Percentiles rank a stretch among this genome's conserved stretches.
phyloP scores from a whole-genome alignment of 2,329 filamentous ascomycete genomes.

The Pseudogymnoascus sp. region DNA sequence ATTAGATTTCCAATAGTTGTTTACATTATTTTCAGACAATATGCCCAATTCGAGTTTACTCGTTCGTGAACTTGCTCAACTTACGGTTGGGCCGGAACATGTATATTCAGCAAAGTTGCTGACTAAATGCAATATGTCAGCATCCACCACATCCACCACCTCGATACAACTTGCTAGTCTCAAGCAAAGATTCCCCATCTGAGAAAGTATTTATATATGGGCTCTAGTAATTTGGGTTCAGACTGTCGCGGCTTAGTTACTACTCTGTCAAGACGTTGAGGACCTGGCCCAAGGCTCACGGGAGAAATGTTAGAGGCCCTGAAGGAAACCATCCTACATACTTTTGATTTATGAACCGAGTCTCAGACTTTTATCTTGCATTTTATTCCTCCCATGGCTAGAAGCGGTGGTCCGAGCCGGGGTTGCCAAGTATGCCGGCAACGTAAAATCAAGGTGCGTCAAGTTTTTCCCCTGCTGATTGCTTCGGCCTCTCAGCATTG shows the following conservation, averaged over 20 bases:
- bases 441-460: slow-evolving; percentile 7
- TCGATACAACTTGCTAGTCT: neutral
- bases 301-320: neutral
- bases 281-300: neutral
- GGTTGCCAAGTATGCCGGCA: slow-evolving; percentile 11
- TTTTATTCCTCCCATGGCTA: neutral
- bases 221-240: neutral
- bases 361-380: neutral
- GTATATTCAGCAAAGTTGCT: neutral
- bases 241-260: neutral
- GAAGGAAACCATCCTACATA: neutral
- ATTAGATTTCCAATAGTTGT: neutral
- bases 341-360: neutral
- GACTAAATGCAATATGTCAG: neutral
- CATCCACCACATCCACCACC: neutral
- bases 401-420: neutral
- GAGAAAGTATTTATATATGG: neutral
- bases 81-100: no score
- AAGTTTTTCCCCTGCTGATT: neutral
- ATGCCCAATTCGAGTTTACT: neutral
- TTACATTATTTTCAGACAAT: neutral
- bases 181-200: neutral
- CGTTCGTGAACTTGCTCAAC: no score
- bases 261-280: neutral
- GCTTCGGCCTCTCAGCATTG: neutral